Percentiles rank a stretch among this genome's conserved stretches.
These are phyloP conservation scores for Pleurotus tuoliensis DNA, from an alignment of 768 basidiomycete genomes.

Conservation along the genomic window DNA sequence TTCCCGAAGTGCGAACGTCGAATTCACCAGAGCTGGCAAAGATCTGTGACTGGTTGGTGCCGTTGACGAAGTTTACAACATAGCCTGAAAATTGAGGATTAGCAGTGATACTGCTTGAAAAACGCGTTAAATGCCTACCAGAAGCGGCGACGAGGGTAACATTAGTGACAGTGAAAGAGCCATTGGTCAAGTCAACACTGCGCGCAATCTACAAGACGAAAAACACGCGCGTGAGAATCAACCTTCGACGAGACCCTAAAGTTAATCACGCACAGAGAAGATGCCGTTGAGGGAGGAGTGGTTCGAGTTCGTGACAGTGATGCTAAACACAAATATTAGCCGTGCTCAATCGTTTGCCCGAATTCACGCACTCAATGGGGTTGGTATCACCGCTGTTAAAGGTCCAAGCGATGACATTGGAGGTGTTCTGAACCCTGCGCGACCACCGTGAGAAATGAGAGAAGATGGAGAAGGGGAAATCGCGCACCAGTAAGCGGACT, in stretches of 20 bases:
- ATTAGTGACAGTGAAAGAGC: conserved; percentile 6
- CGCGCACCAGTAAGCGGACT: not conserved
- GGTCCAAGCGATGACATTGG: conserved; percentile 6
- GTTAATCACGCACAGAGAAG: not conserved
- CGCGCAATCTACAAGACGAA: not conserved
- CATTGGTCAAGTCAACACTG: not conserved
- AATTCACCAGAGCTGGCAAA: conserved; percentile 1
- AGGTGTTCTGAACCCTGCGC: conserved; percentile 5
- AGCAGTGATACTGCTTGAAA: not conserved
- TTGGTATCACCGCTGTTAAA: conserved; percentile 4
- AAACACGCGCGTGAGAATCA: not conserved
- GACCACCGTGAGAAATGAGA: not conserved
- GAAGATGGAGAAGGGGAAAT: too few species aligned
- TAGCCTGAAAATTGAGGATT: not conserved
- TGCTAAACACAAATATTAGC: not conserved
- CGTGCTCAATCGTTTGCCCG: not conserved
- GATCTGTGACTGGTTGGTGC: not conserved
- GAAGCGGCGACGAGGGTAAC: conserved; percentile 1
- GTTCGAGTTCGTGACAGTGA: conserved; percentile 3
- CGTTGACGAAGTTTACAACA: conserved; percentile 5
- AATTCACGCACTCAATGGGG: not conserved
- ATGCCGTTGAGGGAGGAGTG: conserved; percentile 1
- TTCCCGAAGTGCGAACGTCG: conserved; percentile 3
- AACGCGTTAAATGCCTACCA: not conserved
- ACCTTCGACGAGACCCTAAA: not conserved